Base-by-base conservation (phyloP, 2,329 filamentous ascomycete species). In the Talaromyces sp. region DNA sequence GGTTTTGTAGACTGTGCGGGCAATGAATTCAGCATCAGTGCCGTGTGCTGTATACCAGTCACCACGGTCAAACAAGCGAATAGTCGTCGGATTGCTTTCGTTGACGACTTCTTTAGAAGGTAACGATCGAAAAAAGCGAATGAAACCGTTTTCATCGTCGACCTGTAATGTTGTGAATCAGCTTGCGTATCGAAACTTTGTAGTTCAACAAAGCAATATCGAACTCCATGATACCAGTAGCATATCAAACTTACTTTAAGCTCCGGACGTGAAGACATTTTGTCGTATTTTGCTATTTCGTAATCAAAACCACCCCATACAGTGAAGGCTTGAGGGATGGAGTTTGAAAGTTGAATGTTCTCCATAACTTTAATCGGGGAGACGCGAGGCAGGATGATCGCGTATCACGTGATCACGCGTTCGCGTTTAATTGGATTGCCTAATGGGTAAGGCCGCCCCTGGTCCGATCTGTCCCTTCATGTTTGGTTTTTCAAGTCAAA, bases 61-160 rank as follows among this genome's bases (percentile, higher is more conserved):
- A 41, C 91, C 90, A 69, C 95, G 88, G 73, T 98, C 93, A 75
- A 98, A 98, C 66, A 99, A 90, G 62, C 95, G 89, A 62, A 99
- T 85, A 0, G 92, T 66, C 4, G 63, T 60, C 31, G 66, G 66
- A 19, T 56, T 66, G 10, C 43, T 93, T 43, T 79, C 78, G 69
- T 75, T 72, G 45, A 88, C 85, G 24, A 39, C 27, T 70, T 88
- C 87, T 62, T 88, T 87, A 14, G 82, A 73, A 6, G 92, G 88
- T 2, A 99, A 85, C n/a, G 89, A 90, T 72, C 94, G 94, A 84
- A 96, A 99, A 81, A 93, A 96, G 71, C 90, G 92, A 81, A 98
- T 97, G 83, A 99, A 99, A 70, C 94, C 93, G 74, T 90, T 89
- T 82, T 99, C 95, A 75, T 99, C 95, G 74, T 99, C 96, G 75